Percentiles rank a stretch among this genome's conserved stretches.
Conservation (phyloP, 257 asterid genomes). For the Capsicum chinense region DNA sequence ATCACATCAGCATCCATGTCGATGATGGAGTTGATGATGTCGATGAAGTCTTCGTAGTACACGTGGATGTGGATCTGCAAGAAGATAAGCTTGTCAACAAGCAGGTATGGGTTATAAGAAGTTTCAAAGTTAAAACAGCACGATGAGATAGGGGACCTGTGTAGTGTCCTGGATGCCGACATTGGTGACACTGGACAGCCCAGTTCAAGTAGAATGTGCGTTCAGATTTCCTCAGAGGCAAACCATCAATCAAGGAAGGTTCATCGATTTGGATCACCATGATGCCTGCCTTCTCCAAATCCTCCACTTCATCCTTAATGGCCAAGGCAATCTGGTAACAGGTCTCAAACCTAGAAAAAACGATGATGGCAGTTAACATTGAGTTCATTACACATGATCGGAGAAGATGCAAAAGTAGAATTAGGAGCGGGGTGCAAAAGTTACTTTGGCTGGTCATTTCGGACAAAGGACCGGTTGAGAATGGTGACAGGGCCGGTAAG, state of each 20-base stretch:
- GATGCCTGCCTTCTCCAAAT: constrained; percentile 91
- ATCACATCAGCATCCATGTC: constrained; percentile 96
- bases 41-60: constrained; percentile 99
- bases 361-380: constrained; percentile 24
- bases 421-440: not conserved
- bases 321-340: constrained; percentile 95
- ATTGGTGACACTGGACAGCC: constrained; percentile 98
- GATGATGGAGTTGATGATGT: constrained; percentile 90
- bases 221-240: constrained; percentile 90
- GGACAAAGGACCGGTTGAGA: constrained; percentile 95
- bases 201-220: constrained; percentile 90
- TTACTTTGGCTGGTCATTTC: constrained; percentile 96
- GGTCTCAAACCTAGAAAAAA: constrained; percentile 65
- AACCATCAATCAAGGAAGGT: constrained; percentile 91
- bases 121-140: not conserved
- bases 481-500: constrained; percentile 97
- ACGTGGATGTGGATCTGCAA: constrained; percentile 91
- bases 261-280: constrained; percentile 94
- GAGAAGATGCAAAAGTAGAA: not conserved
- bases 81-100: not conserved
- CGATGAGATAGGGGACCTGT: constrained; percentile 57
- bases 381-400: not conserved
- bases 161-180: constrained; percentile 81
- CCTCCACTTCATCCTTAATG: constrained; percentile 94
- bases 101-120: not conserved